phyloP scores from a whole-genome alignment of 2,329 filamentous ascomycete genomes.

The Acarospora socialis region DNA sequence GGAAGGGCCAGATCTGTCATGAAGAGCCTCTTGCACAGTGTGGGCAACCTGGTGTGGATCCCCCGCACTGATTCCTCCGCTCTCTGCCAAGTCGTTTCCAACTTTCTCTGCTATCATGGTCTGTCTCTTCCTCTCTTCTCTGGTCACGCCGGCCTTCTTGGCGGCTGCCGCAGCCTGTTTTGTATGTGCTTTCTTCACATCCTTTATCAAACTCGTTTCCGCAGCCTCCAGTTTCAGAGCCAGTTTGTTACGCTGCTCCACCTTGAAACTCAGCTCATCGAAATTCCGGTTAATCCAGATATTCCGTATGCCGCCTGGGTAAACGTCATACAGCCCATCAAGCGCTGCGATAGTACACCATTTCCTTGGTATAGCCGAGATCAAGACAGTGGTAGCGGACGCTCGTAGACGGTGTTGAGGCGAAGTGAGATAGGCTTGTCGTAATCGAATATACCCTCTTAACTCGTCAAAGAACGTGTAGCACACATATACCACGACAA shows the following conservation, averaged over 20 bases:
- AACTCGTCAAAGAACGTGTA: constrained; percentile 78
- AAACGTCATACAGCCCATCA: constrained; percentile 79
- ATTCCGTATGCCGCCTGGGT: constrained; percentile 85
- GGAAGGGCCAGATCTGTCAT: constrained; percentile 7
- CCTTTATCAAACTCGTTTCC: constrained; percentile 69
- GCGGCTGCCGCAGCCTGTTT: constrained; percentile 51
- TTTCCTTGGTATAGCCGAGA: constrained; percentile 77
- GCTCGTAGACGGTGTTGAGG: constrained; percentile 87
- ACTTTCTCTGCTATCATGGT: constrained; percentile 25
- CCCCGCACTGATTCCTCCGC: constrained; percentile 39
- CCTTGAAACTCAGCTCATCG: constrained; percentile 69
- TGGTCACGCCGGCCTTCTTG: constrained; percentile 47
- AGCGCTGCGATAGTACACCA: constrained; percentile 80
- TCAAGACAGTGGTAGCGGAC: constrained; percentile 87
- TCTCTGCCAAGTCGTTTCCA: constrained; percentile 34
- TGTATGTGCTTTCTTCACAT: constrained; percentile 65
- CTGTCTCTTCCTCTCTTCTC: constrained; percentile 33
- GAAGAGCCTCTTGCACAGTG: constrained; percentile 14
- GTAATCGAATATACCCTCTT: constrained; percentile 75
- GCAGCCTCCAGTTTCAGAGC: constrained; percentile 62
- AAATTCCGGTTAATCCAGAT: constrained; percentile 94
- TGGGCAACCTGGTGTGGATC: constrained; percentile 38
- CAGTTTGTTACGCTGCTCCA: constrained; percentile 57
- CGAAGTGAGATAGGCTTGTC: constrained; percentile 87
- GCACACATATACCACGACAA: constrained; percentile 72